A percentile compares a stretch with the other conserved stretches of the same genome.
Conservation (phyloP, 2,329 filamentous ascomycete genomes). For the Diaporthe capsici region DNA sequence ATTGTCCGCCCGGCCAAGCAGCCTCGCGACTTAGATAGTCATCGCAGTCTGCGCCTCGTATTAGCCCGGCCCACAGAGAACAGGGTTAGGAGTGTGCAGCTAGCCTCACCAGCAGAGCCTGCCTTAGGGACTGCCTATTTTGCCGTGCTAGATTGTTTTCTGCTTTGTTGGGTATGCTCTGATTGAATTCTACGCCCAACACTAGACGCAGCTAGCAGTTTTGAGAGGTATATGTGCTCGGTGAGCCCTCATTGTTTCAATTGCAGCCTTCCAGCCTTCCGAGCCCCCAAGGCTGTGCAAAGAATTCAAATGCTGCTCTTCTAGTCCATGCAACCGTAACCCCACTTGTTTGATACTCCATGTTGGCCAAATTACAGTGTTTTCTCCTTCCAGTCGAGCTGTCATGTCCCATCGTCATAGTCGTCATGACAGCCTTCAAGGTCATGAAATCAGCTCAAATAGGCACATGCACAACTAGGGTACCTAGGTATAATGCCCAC, state of each 20-base stretch:
- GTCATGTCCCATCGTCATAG: neutral
- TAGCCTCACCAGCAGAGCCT: neutral
- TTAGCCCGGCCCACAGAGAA: neutral
- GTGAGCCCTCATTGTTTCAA: neutral
- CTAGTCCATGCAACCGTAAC: neutral
- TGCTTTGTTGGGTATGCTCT: neutral
- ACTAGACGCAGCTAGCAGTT: neutral
- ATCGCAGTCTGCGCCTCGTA: neutral
- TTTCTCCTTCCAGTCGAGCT: neutral
- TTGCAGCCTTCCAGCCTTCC: neutral
- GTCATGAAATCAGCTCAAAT: too few species aligned
- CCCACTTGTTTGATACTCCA: neutral
- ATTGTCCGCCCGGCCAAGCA: neutral
- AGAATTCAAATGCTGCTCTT: slow-evolving; percentile 6
- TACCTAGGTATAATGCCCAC: neutral
- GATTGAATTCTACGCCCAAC: neutral
- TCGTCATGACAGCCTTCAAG: neutral
- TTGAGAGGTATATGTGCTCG: neutral
- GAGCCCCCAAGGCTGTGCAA: neutral
- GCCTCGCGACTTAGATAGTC: slow-evolving; percentile 41
- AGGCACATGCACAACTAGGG: neutral
- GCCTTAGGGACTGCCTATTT: neutral
- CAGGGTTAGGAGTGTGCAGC: slow-evolving; percentile 26
- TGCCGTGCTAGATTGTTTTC: neutral
- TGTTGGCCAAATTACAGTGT: neutral